These are phyloP conservation scores for Tuber magnatum DNA, from an alignment of 495 filamentous ascomycete species.

Conservation along the genomic window DNA sequence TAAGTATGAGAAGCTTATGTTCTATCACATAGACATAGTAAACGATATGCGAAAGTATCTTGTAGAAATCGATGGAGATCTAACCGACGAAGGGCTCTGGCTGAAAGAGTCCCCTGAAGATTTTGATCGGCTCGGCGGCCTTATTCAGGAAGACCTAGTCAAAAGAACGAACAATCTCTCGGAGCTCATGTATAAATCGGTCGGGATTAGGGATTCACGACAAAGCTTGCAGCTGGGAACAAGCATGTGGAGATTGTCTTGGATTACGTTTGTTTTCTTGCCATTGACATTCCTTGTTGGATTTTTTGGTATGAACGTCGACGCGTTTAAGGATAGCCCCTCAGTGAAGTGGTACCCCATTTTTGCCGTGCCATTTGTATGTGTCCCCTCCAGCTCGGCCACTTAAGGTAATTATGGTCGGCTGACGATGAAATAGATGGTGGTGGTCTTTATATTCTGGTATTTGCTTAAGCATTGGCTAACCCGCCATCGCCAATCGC, in stretches of 20 bases:
- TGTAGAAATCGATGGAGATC: conserved; percentile 38
- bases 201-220: conserved; percentile 50
- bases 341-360: conserved; percentile 52
- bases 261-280: conserved; percentile 53
- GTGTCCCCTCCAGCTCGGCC: not conserved
- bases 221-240: conserved; percentile 49
- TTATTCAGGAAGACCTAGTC: conserved; percentile 48
- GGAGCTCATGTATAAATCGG: conserved; percentile 52
- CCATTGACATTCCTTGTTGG: conserved; percentile 50
- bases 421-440: conserved; percentile 26
- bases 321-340: conserved; percentile 44
- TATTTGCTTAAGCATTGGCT: conserved; percentile 50
- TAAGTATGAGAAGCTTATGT: conserved; percentile 51
- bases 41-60: conserved; percentile 48
- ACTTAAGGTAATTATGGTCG: not conserved
- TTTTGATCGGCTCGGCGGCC: conserved; percentile 44
- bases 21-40: conserved; percentile 46
- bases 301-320: conserved; percentile 54
- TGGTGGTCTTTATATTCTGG: conserved; percentile 48
- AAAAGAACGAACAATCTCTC: conserved; percentile 49
- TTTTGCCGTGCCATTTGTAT: conserved; percentile 44
- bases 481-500: conserved; percentile 45
- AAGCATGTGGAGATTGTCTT: conserved; percentile 47
- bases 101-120: conserved; percentile 43
- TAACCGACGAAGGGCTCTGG: conserved; percentile 42